Conservation (phyloP, 2,329 filamentous ascomycete species). For the Alternaria sp. region DNA sequence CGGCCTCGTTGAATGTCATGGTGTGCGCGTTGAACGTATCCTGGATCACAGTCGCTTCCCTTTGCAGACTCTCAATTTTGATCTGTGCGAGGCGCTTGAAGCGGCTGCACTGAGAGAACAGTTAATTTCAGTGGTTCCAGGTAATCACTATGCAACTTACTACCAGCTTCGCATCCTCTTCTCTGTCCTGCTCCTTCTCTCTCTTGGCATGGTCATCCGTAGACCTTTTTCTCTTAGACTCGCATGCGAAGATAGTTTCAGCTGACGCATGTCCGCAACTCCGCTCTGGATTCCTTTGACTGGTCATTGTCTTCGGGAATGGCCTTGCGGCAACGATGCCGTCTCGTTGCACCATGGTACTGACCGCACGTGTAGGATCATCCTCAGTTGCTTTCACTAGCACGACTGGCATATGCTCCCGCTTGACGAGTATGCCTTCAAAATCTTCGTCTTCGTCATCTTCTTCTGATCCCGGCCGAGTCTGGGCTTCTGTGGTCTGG, state of each 20-base stretch:
- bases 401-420: neutral
- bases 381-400: neutral
- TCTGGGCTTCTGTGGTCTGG: neutral
- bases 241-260: neutral
- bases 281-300: neutral
- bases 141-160: neutral
- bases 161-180: neutral
- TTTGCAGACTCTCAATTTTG: neutral
- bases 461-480: neutral
- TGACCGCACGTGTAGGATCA: neutral
- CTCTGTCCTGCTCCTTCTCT: neutral
- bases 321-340: neutral
- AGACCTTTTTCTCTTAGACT: neutral
- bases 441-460: neutral
- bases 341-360: neutral
- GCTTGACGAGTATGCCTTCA: neutral
- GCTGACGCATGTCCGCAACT: no score
- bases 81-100: neutral
- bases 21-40: neutral
- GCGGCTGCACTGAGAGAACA: neutral
- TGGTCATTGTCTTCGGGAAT: neutral
- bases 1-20: neutral
- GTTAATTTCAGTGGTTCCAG: neutral
- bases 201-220: neutral
- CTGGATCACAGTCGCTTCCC: neutral